Evolutionary conservation across 768 basidiomycete species (phyloP).

Genomic region (Mycena sanguinolenta): DNA sequence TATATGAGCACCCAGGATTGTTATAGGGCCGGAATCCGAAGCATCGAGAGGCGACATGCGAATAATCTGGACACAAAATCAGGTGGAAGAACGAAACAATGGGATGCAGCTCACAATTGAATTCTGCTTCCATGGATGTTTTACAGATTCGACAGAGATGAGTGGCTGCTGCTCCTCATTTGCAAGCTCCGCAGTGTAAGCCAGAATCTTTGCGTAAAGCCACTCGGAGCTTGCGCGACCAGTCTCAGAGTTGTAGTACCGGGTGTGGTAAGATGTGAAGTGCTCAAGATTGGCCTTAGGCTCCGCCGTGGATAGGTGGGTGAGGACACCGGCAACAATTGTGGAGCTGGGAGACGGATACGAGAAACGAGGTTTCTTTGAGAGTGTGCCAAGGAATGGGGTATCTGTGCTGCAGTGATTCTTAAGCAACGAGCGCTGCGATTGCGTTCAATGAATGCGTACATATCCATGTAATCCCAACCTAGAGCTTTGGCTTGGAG

Average conservation of each 20-base stretch:
- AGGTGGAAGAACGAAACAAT: too few species aligned
- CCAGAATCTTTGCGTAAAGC: constrained; percentile 26
- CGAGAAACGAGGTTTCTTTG: constrained; percentile 17
- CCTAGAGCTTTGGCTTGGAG: constrained; percentile 30
- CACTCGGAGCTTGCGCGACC: constrained; percentile 27
- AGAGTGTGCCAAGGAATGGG: constrained; percentile 7
- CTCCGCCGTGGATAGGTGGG: constrained; percentile 44
- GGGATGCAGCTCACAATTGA: constrained; percentile 40
- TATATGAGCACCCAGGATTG: constrained; percentile 42
- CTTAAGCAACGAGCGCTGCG: too few species aligned
- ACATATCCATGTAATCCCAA: constrained; percentile 30
- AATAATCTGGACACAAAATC: constrained; percentile 17
- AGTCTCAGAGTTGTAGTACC: constrained; percentile 53
- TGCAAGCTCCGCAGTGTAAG: constrained; percentile 27
- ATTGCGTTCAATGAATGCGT: background rate
- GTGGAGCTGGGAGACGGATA: constrained; percentile 33
- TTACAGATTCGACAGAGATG: constrained; percentile 22
- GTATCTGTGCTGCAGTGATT: constrained; percentile 2
- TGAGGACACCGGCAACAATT: constrained; percentile 21
- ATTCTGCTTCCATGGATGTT: constrained; percentile 32
- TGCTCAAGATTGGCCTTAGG: constrained; percentile 58
- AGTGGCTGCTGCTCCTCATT: constrained; percentile 16
- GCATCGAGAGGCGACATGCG: constrained; percentile 12
- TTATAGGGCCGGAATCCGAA: constrained; percentile 18
- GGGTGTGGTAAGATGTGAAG: constrained; percentile 64